These are phyloP conservation scores for Euphorbia corollata DNA, from an alignment of 441 rosid species.

Conservation along the genomic window DNA sequence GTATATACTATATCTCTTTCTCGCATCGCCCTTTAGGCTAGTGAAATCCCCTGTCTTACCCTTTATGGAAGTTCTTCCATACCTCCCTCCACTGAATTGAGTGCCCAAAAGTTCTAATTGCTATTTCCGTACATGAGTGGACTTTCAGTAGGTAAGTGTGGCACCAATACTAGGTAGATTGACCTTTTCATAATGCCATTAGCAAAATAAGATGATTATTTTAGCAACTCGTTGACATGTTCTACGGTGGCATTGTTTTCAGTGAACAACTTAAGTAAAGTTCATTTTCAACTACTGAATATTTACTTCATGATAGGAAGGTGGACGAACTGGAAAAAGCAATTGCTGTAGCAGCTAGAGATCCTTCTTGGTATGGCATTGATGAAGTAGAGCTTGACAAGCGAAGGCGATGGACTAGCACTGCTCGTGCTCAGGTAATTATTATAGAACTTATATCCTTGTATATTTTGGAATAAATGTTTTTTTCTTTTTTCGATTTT, in stretches of 20 bases:
- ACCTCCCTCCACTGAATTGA: no score
- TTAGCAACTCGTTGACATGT: background rate
- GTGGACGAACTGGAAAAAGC: slow-evolving; percentile 95
- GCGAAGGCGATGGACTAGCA: slow-evolving; percentile 90
- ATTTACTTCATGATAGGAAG: slow-evolving; percentile 66
- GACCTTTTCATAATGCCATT: background rate
- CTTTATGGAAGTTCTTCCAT: no score
- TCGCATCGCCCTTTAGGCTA: no score
- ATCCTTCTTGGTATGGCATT: slow-evolving; percentile 87
- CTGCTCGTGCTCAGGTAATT: slow-evolving; percentile 70
- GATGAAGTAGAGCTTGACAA: slow-evolving; percentile 73
- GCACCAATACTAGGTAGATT: slow-evolving; percentile 1
- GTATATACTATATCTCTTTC: no score
- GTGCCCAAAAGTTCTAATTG: background rate
- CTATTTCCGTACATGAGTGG: background rate
- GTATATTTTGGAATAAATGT: background rate
- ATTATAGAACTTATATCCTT: slow-evolving; percentile 12
- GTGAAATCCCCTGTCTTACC: no score
- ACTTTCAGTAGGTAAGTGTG: background rate
- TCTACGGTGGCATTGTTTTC: background rate
- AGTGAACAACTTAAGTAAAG: slow-evolving; percentile 17
- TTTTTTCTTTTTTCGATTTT: background rate
- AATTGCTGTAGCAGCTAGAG: slow-evolving; percentile 75
- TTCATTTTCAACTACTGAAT: slow-evolving; percentile 34
- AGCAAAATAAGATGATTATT: background rate